Percentiles rank a stretch among this genome's conserved stretches.
phyloP scores from a whole-genome alignment of 352 stramenopile genomes.

The Pythium phragmitis region DNA sequence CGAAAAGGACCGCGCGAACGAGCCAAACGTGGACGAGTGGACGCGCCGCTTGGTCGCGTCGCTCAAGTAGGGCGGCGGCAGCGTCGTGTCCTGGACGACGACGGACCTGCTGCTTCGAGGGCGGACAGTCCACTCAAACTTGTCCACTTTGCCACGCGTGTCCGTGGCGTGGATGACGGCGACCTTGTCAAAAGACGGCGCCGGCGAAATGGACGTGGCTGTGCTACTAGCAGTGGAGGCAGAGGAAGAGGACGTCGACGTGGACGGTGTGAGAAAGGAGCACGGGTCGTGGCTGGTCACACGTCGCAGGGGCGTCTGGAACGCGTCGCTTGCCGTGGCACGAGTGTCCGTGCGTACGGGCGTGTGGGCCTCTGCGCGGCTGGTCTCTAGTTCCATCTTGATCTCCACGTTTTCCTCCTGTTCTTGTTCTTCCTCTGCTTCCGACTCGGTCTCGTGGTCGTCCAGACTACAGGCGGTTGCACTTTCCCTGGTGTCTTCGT shows the following conservation, averaged over 20 bases:
- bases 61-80: constrained; percentile 73
- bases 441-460: not conserved
- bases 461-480: not conserved
- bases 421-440: constrained; percentile 5
- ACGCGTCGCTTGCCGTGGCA: constrained; percentile 5
- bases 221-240: constrained; percentile 12
- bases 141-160: constrained; percentile 58
- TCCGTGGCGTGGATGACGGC: constrained; percentile 44
- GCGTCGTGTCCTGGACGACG: constrained; percentile 3
- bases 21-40: constrained; percentile 78
- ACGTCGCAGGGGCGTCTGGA: constrained; percentile 45
- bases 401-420: constrained; percentile 7
- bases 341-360: not conserved
- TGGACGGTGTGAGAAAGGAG: constrained; percentile 1
- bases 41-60: constrained; percentile 60
- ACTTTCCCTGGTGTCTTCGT: constrained; percentile 1
- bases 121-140: constrained; percentile 54
- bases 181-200: constrained; percentile 64
- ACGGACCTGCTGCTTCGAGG: not conserved
- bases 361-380: not conserved
- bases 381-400: not conserved
- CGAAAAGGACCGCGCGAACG: constrained; percentile 74
- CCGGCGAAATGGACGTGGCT: constrained; percentile 56
- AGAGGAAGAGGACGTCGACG: not conserved
- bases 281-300: not conserved